These are phyloP conservation scores for Oidiodendron maius DNA, from an alignment of 495 filamentous ascomycete species.

Conservation along the genomic window DNA sequence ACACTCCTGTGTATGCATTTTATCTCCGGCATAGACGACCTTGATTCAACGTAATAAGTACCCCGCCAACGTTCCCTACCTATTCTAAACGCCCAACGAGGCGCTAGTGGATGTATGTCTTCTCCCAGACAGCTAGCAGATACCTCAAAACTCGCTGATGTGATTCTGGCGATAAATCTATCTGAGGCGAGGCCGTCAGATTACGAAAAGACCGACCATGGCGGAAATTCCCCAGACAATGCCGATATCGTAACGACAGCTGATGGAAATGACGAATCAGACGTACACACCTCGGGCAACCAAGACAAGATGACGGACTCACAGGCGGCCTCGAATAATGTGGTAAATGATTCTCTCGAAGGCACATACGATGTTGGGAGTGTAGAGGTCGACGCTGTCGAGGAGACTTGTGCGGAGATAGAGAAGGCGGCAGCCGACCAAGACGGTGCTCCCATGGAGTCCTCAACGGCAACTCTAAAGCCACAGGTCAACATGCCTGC, in stretches of 20 bases:
- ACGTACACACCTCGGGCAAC: neutral
- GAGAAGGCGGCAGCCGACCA: slow-evolving; percentile 1
- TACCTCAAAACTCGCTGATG: slow-evolving; percentile 14
- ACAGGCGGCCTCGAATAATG: neutral
- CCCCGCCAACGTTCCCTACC: slow-evolving; percentile 19
- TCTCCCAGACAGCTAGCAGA: slow-evolving; percentile 15
- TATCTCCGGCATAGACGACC: neutral
- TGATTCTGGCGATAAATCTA: neutral
- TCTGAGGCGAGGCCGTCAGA: neutral
- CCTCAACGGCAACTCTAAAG: slow-evolving; percentile 44
- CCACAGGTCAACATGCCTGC: neutral
- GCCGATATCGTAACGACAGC: neutral
- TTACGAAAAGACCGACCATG: neutral
- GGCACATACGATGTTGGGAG: neutral
- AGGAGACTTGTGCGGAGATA: neutral
- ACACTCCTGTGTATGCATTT: neutral
- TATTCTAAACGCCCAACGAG: slow-evolving; percentile 13
- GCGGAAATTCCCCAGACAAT: neutral
- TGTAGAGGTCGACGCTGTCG: neutral
- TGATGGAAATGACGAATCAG: neutral
- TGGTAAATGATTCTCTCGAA: neutral
- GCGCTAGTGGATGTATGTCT: slow-evolving; percentile 24
- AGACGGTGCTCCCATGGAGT: slow-evolving; percentile 46
- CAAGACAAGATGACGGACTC: slow-evolving; percentile 1
- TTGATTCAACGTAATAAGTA: slow-evolving; percentile 8